A percentile compares a stretch with the other conserved stretches of the same genome.
Evolutionary conservation across 495 filamentous ascomycete genomes (phyloP).

Genomic region (Thermochaetoides thermophila): DNA sequence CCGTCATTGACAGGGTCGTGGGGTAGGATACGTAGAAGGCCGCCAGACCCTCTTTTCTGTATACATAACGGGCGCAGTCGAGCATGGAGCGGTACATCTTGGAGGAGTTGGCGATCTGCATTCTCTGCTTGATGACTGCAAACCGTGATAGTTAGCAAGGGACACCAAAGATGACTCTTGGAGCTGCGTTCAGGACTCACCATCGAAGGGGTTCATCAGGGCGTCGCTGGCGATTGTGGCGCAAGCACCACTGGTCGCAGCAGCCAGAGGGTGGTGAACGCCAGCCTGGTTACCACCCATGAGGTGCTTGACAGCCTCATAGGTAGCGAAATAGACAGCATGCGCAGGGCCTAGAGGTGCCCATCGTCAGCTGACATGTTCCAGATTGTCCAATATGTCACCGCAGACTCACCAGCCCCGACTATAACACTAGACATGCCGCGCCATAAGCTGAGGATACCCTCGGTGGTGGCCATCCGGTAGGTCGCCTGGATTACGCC

Average conservation of each 20-base stretch:
- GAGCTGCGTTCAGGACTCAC: conserved; percentile 33
- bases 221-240: conserved; percentile 96
- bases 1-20: conserved; percentile 95
- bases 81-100: conserved; percentile 62
- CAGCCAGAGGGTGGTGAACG: conserved; percentile 86
- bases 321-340: conserved; percentile 95
- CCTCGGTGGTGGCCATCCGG: conserved; percentile 80
- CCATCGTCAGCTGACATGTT: conserved; percentile 9
- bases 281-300: conserved; percentile 83
- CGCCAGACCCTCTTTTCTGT: conserved; percentile 69
- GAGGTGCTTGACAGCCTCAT: conserved; percentile 89
- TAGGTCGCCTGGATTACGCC: conserved; percentile 85
- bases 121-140: conserved; percentile 94
- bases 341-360: conserved; percentile 69
- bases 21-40: conserved; percentile 99
- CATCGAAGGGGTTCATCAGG: conserved; percentile 98
- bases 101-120: conserved; percentile 93
- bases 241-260: conserved; percentile 79
- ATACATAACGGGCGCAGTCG: conserved; percentile 77
- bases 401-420: conserved; percentile 62
- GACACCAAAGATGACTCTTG: not conserved
- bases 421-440: conserved; percentile 93
- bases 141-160: conserved; percentile 10
- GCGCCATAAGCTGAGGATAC: conserved; percentile 82
- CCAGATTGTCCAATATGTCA: conserved; percentile 1